phyloP scores from a whole-genome alignment of 2,329 filamentous ascomycete genomes.

The Claviceps maximensis region DNA sequence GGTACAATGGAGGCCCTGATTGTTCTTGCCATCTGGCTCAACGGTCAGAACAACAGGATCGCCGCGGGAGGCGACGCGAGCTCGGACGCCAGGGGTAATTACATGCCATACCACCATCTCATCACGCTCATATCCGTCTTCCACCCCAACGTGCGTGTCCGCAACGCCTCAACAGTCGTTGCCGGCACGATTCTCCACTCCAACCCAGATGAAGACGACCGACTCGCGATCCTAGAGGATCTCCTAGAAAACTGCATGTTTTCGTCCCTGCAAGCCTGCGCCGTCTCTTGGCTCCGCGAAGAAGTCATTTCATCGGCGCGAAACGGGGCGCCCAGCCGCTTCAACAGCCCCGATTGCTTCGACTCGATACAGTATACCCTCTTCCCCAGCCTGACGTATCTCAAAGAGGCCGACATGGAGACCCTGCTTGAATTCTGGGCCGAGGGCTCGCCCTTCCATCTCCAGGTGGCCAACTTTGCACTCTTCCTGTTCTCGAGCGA shows the following conservation, averaged over 20 bases:
- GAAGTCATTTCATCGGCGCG: slow-evolving; percentile 38
- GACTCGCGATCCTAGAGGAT: slow-evolving; percentile 49
- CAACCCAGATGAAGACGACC: slow-evolving; percentile 44
- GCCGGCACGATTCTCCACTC: slow-evolving; percentile 43
- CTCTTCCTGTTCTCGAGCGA: slow-evolving; percentile 38
- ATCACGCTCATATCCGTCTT: slow-evolving; percentile 44
- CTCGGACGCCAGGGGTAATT: slow-evolving; percentile 25
- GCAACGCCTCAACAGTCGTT: slow-evolving; percentile 40
- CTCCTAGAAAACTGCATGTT: slow-evolving; percentile 53
- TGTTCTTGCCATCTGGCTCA: slow-evolving; percentile 45
- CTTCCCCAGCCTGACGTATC: slow-evolving; percentile 41
- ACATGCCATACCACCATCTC: slow-evolving; percentile 48
- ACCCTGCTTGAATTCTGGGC: slow-evolving; percentile 38
- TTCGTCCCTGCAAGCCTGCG: slow-evolving; percentile 47
- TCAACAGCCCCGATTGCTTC: slow-evolving; percentile 40
- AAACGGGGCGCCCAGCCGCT: slow-evolving; percentile 18
- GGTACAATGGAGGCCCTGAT: slow-evolving; percentile 47
- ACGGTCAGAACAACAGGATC: slow-evolving; percentile 34
- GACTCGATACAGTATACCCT: slow-evolving; percentile 48
- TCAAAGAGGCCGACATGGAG: slow-evolving; percentile 28
- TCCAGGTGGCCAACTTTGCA: slow-evolving; percentile 49
- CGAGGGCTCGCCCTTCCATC: slow-evolving; percentile 39
- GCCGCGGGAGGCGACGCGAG: slow-evolving; percentile 11
- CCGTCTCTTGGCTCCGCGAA: slow-evolving; percentile 50
- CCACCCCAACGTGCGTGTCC: slow-evolving; percentile 38